Conservation (phyloP, 371 early-diverging fungal genomes). For the Mucor velutinosus region DNA sequence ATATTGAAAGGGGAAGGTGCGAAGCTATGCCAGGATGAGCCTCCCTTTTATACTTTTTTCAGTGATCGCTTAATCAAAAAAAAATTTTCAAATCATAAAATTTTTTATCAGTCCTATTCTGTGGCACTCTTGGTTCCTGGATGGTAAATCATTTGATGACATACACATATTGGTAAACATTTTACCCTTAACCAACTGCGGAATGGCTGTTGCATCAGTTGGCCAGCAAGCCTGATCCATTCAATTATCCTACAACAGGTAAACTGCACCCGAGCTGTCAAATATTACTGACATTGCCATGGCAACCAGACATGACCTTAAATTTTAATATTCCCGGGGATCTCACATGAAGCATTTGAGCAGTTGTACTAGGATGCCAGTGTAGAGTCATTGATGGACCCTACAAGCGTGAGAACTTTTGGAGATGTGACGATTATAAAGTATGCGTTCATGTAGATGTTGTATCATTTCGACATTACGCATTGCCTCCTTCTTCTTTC, state of each 20-base stretch:
- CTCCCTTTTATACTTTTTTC: slow-evolving; percentile 22
- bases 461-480: not conserved
- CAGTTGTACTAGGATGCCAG: not conserved
- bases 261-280: no score
- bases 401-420: slow-evolving; percentile 5
- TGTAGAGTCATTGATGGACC: not conserved
- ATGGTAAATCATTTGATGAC: not conserved
- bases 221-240: not conserved
- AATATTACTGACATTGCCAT: no score
- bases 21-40: not conserved
- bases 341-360: not conserved
- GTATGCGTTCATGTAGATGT: not conserved
- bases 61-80: not conserved
- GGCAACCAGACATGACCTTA: no score
- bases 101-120: slow-evolving; percentile 4
- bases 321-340: not conserved
- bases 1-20: slow-evolving; percentile 28
- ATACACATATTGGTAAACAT: not conserved
- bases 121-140: not conserved
- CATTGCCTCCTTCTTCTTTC: not conserved
- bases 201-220: not conserved
- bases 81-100: slow-evolving; percentile 4
- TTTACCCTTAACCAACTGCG: not conserved
- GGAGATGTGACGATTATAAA: slow-evolving; percentile 4
- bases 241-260: not conserved